Evolutionary conservation across 257 asterid genomes (phyloP).

Genomic region (Solanum chiquidenum): DNA sequence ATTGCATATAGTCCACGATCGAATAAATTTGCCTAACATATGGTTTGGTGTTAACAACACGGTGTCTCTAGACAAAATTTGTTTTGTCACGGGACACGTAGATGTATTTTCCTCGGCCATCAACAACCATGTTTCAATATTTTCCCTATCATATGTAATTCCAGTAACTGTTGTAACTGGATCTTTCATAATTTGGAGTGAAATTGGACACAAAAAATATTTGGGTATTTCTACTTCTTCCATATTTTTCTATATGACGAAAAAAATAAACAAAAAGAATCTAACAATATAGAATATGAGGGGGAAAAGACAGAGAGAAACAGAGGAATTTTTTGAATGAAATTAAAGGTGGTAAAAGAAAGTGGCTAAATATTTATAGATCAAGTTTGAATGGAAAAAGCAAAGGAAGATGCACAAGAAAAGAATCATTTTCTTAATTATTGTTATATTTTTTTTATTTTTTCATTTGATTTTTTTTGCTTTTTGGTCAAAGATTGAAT

Average conservation of each 20-base stretch:
- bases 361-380: constrained; percentile 16
- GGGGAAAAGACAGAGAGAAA: neutral
- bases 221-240: constrained; percentile 64
- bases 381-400: constrained; percentile 14
- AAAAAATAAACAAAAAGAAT: neutral
- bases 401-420: neutral
- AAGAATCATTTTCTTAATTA: neutral
- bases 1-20: constrained; percentile 69
- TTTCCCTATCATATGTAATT: constrained; percentile 79
- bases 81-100: constrained; percentile 70
- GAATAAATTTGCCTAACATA: constrained; percentile 73
- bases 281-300: neutral
- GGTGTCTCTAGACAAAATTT: constrained; percentile 31
- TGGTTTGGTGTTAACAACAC: constrained; percentile 72
- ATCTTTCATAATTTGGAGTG: constrained; percentile 84
- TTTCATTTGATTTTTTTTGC: neutral
- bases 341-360: constrained; percentile 22
- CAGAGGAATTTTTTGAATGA: neutral
- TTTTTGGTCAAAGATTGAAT: neutral
- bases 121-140: constrained; percentile 66
- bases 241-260: constrained; percentile 9
- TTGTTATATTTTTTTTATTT: neutral
- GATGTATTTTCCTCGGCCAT: constrained; percentile 9
- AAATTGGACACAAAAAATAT: constrained; percentile 80
- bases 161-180: constrained; percentile 84